Percentiles rank a stretch among this genome's conserved stretches.
Evolutionary conservation across 805 yeast species (phyloP).

Genomic region (Candida andamanensis): DNA sequence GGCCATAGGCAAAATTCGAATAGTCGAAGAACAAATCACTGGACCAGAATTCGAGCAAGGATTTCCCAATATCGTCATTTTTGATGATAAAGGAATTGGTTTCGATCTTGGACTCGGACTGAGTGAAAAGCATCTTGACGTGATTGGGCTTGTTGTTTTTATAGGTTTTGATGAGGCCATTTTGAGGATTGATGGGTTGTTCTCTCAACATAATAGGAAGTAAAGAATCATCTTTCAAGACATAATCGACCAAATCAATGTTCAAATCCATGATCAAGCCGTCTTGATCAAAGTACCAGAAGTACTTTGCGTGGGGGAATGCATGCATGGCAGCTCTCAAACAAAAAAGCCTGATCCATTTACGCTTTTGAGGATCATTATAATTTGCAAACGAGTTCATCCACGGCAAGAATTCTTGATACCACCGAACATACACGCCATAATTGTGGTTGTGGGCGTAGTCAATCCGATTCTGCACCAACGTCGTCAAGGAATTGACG

Average conservation of each 20-base stretch:
- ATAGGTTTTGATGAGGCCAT: slow-evolving; percentile 65
- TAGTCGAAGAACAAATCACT: slow-evolving; percentile 69
- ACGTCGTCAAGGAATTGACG: slow-evolving; percentile 52
- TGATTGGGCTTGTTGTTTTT: slow-evolving; percentile 50
- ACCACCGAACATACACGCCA: slow-evolving; percentile 82
- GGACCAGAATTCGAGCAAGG: slow-evolving; percentile 74
- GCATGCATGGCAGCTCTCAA: slow-evolving; percentile 89
- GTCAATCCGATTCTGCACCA: slow-evolving; percentile 83
- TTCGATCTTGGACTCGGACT: slow-evolving; percentile 58
- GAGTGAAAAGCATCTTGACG: slow-evolving; percentile 62
- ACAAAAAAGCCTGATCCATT: slow-evolving; percentile 61
- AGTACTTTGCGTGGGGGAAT: slow-evolving; percentile 85
- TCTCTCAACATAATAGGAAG: slow-evolving; percentile 62
- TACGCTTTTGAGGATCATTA: slow-evolving; percentile 37
- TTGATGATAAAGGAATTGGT: slow-evolving; percentile 67
- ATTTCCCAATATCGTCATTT: slow-evolving; percentile 60
- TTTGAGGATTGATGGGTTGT: slow-evolving; percentile 67
- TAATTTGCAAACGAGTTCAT: slow-evolving; percentile 41
- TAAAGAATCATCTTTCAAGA: slow-evolving; percentile 57
- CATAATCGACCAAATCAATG: slow-evolving; percentile 53
- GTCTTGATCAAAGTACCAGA: slow-evolving; percentile 82
- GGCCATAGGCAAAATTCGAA: slow-evolving; percentile 52
- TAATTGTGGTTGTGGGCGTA: slow-evolving; percentile 78
- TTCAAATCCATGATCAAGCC: slow-evolving; percentile 70
- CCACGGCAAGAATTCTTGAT: slow-evolving; percentile 72